Percentiles rank a stretch among this genome's conserved stretches.
phyloP scores from a whole-genome alignment of 495 filamentous ascomycete genomes.

The Aspergillus nidulans region DNA sequence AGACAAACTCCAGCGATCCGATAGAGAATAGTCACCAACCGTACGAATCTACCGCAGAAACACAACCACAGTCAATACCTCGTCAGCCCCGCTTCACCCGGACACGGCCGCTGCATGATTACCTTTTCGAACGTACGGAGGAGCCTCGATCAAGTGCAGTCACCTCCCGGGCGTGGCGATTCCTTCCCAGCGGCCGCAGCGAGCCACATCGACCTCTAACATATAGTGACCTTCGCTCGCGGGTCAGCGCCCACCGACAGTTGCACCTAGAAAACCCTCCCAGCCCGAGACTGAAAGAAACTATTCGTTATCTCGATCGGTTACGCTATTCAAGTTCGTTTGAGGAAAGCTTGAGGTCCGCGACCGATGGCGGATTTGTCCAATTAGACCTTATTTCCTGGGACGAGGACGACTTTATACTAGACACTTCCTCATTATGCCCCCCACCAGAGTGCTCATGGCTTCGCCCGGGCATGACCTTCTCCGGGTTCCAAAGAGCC shows the following conservation, averaged over 20 bases:
- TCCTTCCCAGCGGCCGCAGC: slow-evolving; percentile 29
- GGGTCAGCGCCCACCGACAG: slow-evolving; percentile 48
- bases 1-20: slow-evolving; percentile 9
- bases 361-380: slow-evolving; percentile 47
- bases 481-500: slow-evolving; percentile 58
- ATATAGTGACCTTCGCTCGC: slow-evolving; percentile 42
- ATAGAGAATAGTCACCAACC: slow-evolving; percentile 20
- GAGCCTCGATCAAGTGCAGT: slow-evolving; percentile 21
- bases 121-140: slow-evolving; percentile 41
- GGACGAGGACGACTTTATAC: slow-evolving; percentile 57
- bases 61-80: slow-evolving; percentile 46
- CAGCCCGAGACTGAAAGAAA: slow-evolving; percentile 50
- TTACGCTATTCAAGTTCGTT: slow-evolving; percentile 53
- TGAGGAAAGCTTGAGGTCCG: slow-evolving; percentile 53
- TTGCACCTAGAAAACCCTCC: slow-evolving; percentile 44
- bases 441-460: slow-evolving; percentile 59
- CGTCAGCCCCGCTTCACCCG: slow-evolving; percentile 44
- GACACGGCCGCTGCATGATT: slow-evolving; percentile 43
- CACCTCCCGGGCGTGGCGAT: slow-evolving; percentile 33
- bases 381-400: slow-evolving; percentile 38
- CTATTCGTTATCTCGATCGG: slow-evolving; percentile 60
- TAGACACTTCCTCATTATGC: slow-evolving; percentile 51
- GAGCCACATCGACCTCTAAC: slow-evolving; percentile 30
- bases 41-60: slow-evolving; percentile 35
- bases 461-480: slow-evolving; percentile 60